Evolutionary conservation across 306 rosid genomes (phyloP), one percentile per base, ranked within the genome.

Genomic region (Sphenostylis stenocarpa): DNA sequence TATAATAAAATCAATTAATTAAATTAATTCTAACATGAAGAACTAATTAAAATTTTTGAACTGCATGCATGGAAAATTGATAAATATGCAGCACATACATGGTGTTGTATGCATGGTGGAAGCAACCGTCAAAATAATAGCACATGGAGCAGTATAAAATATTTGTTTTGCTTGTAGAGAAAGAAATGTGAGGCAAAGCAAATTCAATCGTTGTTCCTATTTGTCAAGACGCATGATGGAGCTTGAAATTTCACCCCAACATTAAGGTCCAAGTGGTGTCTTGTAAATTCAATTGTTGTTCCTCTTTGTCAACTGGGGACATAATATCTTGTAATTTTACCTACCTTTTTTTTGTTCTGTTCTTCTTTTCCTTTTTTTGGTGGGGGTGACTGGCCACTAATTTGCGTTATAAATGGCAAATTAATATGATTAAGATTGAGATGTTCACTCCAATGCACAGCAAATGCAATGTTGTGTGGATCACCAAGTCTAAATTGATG

Each of bases 141-240:
- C 60, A 82, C 29, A 62, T 39, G 77, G 11, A 43, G 45, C 29
- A 31, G 29, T n/a, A 28, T 51, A 48, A 63, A 38, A 28, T 38
- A 15, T 73, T 73, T 63, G 48, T 39, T 33, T 82, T 74, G 77
- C 64, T 73, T 67, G 47, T 34, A 31, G 75, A 67, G 51, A 1
- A 73, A 74, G 80, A 73, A 57, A 57, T 56, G 45, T 34, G n/a
- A 60, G 36, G 15, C 24, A 29, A 70, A 60, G 7, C 5, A 65
- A 65, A 16, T 20, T 41, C 33, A 31, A 10, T 15, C 29, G 69
- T 70, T 61, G 69, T 76, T 64, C 60, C 64, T 63, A 68, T 53
- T 63, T 63, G 56, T n/a, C 41, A 69, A 75, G 60, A 66, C 36
- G 57, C 71, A 57, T 81, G 65, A 74, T 81, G 73, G 68, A 60